Base-by-base conservation (phyloP, 257 asterid genomes). In the Nicotiana benthamiana region DNA sequence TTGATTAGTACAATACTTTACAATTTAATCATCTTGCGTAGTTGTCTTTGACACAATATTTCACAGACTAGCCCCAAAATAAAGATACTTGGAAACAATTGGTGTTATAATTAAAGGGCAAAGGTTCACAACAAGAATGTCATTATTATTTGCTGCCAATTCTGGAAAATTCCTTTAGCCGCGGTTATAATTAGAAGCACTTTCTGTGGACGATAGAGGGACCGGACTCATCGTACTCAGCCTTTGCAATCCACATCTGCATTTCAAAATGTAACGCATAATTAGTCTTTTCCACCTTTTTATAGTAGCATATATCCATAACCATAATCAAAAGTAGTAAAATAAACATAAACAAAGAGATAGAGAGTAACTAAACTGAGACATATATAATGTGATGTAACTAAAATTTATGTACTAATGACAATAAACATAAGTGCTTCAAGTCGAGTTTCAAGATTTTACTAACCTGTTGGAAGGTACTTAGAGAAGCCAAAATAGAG, bases 381-480 rank as follows among this genome's bases (percentile, higher is more conserved):
- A 48, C 17, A 48, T n/a, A n/a, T n/a, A n/a, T 48, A 13, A 12
- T 48, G 54, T 46, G 64, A n/a, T 7, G 64, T 20, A 57, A 57
- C 64, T 20, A 1, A 32, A 34, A 20, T 16, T 17, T 56, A 76
- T 57, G 70, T 10, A 32, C 1, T 43, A 43, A 13, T 43, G 22
- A 22, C 4, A 6, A 13, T 6, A 15, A 6, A 43, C 36, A 1
- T 72, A 22, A 43, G 9, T 43, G 34, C 3, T 36, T 68, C 20
- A 4, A n/a, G 56, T 40, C 1, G 22, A 70, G 43, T 43, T 43
- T 1, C 0, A 22, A 40, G 77, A 40, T 40, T 6, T 43, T 13
- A 80, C 83, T 79, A 5, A 82, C 87, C 89, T 86, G 89, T 75
- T 86, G 87, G 84, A 86, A 86, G 72, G 89, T 86, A 80, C 89